A percentile compares a stretch with the other conserved stretches of the same genome.
Evolutionary conservation across 1,139 yeast species (phyloP).

Genomic region (Pichia sp.): DNA sequence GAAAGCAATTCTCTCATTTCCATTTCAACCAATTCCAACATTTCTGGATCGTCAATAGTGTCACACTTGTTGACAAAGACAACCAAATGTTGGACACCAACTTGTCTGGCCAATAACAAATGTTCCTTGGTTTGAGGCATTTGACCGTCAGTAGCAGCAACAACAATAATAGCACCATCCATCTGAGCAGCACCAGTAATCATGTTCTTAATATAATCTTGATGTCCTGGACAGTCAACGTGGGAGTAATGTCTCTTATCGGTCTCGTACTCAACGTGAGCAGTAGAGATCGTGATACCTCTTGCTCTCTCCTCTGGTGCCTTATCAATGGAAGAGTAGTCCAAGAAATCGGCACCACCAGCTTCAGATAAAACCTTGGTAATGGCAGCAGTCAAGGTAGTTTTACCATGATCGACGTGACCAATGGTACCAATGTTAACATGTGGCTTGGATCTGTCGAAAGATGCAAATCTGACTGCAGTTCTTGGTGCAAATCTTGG

Average conservation of each 20-base stretch:
- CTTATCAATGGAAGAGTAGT: slow-evolving; percentile 89
- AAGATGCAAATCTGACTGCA: slow-evolving; percentile 54
- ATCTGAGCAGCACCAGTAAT: slow-evolving; percentile 99
- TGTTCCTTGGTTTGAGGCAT: slow-evolving; percentile 99
- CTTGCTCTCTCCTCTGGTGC: slow-evolving; percentile 99
- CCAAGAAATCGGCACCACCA: slow-evolving; percentile 93
- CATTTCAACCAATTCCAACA: slow-evolving; percentile 99
- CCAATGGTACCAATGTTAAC: slow-evolving; percentile 94
- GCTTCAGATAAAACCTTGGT: slow-evolving; percentile 84
- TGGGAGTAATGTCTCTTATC: slow-evolving; percentile 92
- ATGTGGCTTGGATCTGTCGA: slow-evolving; percentile 92
- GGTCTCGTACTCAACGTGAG: slow-evolving; percentile 94
- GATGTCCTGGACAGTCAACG: slow-evolving; percentile 98
- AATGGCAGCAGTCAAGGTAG: slow-evolving; percentile 97
- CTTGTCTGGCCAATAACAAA: slow-evolving; percentile 96
- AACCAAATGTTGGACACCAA: slow-evolving; percentile 96
- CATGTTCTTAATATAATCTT: slow-evolving; percentile 98
- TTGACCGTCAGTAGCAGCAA: slow-evolving; percentile 98
- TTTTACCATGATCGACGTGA: slow-evolving; percentile 98
- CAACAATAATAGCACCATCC: slow-evolving; percentile 99
- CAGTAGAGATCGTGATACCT: slow-evolving; percentile 98
- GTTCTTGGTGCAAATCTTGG: slow-evolving; percentile 23
- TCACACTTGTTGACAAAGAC: slow-evolving; percentile 98
- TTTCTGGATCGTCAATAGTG: slow-evolving; percentile 96
- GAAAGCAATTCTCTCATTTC: slow-evolving; percentile 96